These are phyloP conservation scores for Metschnikowia picachoensis DNA, from an alignment of 805 yeast species.

Conservation along the genomic window DNA sequence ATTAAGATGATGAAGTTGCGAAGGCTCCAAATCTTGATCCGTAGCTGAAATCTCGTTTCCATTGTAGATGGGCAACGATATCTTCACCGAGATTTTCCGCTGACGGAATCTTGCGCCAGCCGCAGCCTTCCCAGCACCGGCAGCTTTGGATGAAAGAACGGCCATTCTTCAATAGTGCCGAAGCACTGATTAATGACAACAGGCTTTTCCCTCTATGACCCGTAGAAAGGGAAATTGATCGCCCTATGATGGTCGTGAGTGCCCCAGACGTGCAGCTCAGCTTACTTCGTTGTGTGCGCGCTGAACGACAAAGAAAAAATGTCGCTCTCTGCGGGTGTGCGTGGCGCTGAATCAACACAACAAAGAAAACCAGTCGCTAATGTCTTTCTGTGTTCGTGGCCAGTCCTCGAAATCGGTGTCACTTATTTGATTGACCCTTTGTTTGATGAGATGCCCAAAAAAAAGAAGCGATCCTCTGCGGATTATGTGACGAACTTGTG, in stretches of 20 bases:
- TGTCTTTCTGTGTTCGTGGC: neutral
- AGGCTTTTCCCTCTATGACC: neutral
- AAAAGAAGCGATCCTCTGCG: neutral
- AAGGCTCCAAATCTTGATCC: constrained; percentile 48
- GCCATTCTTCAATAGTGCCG: constrained; percentile 30
- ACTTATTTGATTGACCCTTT: constrained; percentile 1
- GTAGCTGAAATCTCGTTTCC: constrained; percentile 78
- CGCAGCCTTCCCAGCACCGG: constrained; percentile 27
- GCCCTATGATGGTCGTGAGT: too few relatives aligned
- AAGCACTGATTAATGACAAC: constrained; percentile 7
- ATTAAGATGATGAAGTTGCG: constrained; percentile 40
- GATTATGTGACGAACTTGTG: neutral
- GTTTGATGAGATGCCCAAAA: neutral
- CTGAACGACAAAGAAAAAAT: constrained; percentile 15
- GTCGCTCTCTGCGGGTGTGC: constrained; percentile 17
- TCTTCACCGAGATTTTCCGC: constrained; percentile 90
- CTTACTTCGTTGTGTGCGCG: constrained; percentile 8
- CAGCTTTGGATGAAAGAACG: constrained; percentile 36
- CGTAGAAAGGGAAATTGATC: too few relatives aligned
- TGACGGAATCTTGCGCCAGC: constrained; percentile 82
- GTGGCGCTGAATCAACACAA: constrained; percentile 12
- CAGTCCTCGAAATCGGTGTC: constrained; percentile 1
- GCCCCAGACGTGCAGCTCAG: neutral
- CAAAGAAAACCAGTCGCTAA: constrained; percentile 2
- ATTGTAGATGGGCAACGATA: constrained; percentile 69